Conservation (phyloP, 2,329 filamentous ascomycete genomes). For the Cytospora piceicola region DNA sequence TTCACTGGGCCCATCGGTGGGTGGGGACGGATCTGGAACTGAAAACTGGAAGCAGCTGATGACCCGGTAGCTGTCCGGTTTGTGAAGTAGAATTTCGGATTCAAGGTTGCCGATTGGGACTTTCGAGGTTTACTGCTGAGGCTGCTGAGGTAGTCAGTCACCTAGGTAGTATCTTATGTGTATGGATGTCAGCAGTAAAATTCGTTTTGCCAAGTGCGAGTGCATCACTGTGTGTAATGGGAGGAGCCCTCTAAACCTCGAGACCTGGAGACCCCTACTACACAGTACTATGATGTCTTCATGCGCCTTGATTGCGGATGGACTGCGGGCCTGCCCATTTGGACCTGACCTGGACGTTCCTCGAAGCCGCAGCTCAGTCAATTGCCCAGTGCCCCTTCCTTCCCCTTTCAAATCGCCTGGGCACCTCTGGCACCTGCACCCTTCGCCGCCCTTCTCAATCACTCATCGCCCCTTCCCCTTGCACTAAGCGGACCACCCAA, state of each 20-base stretch:
- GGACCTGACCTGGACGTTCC: not conserved
- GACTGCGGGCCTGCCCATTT: slow-evolving; percentile 1
- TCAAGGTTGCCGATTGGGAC: too few relatives aligned
- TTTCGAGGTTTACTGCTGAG: too few relatives aligned
- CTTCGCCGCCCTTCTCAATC: slow-evolving; percentile 11
- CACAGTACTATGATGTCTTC: slow-evolving; percentile 18
- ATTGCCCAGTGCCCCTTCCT: not conserved
- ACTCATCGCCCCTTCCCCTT: slow-evolving; percentile 20
- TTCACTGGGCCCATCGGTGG: slow-evolving; percentile 20
- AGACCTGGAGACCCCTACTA: not conserved
- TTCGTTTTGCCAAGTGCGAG: too few relatives aligned
- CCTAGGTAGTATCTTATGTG: too few relatives aligned
- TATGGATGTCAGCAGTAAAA: too few relatives aligned
- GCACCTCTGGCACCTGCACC: not conserved
- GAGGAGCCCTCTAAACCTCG: too few relatives aligned
- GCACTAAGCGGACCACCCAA: slow-evolving; percentile 26
- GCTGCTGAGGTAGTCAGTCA: too few relatives aligned
- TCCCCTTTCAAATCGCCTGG: slow-evolving; percentile 1
- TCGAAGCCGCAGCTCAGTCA: not conserved
- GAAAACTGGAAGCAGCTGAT: slow-evolving; percentile 14
- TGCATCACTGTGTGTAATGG: too few relatives aligned
- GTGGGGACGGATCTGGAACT: slow-evolving; percentile 17
- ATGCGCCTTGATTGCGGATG: slow-evolving; percentile 17
- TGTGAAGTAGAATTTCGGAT: not conserved
- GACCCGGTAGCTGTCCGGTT: slow-evolving; percentile 11